Base-by-base conservation (phyloP, 768 basidiomycete genomes). In the Trametopsis cervina region DNA sequence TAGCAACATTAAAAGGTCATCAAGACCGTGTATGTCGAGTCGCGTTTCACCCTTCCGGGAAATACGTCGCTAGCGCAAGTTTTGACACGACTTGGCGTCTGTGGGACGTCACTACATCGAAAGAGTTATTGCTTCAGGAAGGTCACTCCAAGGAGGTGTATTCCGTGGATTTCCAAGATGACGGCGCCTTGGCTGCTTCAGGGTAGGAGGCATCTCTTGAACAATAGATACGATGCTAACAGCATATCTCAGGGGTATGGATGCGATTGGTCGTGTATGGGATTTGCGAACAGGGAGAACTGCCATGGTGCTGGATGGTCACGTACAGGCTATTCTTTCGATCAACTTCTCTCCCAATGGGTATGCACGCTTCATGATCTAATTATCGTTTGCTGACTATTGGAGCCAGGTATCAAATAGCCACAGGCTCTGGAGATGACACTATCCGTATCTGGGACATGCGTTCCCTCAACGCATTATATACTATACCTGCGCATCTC, bases 391-490 rank as follows among this genome's bases (percentile, higher is more conserved):
- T 39, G 10, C 21, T 40, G 25, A 41, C 23, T 39, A 48, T 40
- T 56, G 39, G 48, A 39, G 40, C 42, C 59, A 97, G 94, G 52
- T 94, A 96, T 61, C 95, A 98, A 75, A 84, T 99, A 42, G 96
- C 94, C 24, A 96, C 96, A 0, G 96, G 95, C 29, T 85, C 93
- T 3, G 92, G 89, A 39, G 96, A 99, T 66, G 96, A 98, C 62
- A 96, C 96, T 0, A 87, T 99, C 60, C 86, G 94, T 41, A 90
- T 98, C 73, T 99, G 96, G 96, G 96, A 99, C 68, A 82, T 98
- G 71, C 85, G 96, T 33, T 86, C 89, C 13, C 75, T 96, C 25
- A 91, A 85, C 56, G 83, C 91, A n/a, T 69, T 93, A 10, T 92
- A 96, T 66, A 97, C 91, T 36, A 96, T 98, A 56, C 94, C 95